Base-by-base conservation (phyloP, 169 alveolate genomes). In the Theileria orientalis region DNA sequence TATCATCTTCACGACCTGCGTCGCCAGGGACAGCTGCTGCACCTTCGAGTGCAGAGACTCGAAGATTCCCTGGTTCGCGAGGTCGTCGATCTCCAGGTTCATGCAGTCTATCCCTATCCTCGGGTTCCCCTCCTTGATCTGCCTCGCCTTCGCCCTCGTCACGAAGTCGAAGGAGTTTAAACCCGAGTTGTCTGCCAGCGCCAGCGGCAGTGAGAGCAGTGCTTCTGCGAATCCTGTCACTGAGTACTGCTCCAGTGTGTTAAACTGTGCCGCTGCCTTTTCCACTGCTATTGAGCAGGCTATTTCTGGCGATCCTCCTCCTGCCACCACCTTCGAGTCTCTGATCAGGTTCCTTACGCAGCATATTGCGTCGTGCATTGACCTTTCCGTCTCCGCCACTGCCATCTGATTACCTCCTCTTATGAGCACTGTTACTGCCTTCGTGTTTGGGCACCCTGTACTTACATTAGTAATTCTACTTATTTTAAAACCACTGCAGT, bases 1-100 rank as follows among this genome's bases (percentile, higher is more conserved):
- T 64, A 98, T 98, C 99, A 98, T 98, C 85, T 97, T 98, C 52
- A 97, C 99, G 9, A 97, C 99, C 91, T 98, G 98, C 1, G 99
- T 97, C 21, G 99, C 99, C 47, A 97, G 92, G 66, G 97, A 94
- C 40, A 97, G 82, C 77, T 98, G 98, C 64, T 96, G 95, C 51
- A 85, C 91, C 90, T 98, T 98, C 14, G 99, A 94, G 41, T 92
- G 90, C 46, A 93, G 92, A 7, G 99, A 90, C 80, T 98, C 99
- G 74, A 90, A 93, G 51, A 98, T 96, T 41, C 97, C 96, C 80
- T 87, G 92, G 91, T 73, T 80, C 23, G 70, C 63, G 69, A 52
- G 68, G 54, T 62, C 71, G 6, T 52, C 49, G 14, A 82, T 76
- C 44, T 86, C 94, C 52, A 85, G 86, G 11, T 74, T 77, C 77